Percentiles rank a stretch among this genome's conserved stretches.
phyloP scores from a whole-genome alignment of 306 rosid species.

The Trifolium subterraneum region DNA sequence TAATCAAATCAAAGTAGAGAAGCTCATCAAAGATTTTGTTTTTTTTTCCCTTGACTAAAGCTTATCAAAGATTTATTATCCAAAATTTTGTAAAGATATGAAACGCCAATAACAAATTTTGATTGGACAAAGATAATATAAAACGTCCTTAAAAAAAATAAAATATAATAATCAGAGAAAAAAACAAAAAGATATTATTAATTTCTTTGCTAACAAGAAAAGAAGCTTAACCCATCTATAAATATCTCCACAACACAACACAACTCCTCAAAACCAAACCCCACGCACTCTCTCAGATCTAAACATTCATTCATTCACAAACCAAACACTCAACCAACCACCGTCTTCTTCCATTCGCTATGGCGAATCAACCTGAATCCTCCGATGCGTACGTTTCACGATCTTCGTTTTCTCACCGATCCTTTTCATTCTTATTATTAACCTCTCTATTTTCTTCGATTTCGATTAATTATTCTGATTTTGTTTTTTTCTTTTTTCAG shows the following conservation, averaged over 20 bases:
- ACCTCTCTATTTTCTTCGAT: background rate
- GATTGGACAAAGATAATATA: background rate
- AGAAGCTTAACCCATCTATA: slow-evolving; percentile 49
- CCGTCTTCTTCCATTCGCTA: slow-evolving; percentile 30
- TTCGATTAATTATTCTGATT: background rate
- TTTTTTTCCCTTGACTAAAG: no score
- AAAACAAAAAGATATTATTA: background rate
- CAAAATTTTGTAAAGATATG: background rate
- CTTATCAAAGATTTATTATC: background rate
- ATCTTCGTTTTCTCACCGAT: slow-evolving; percentile 2
- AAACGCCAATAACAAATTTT: background rate
- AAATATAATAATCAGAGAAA: slow-evolving; percentile 22
- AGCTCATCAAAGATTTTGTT: background rate
- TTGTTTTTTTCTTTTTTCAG: slow-evolving; percentile 41
- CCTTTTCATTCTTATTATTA: background rate
- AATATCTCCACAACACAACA: slow-evolving; percentile 42
- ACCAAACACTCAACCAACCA: background rate
- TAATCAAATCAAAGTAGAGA: background rate
- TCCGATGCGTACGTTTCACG: slow-evolving; percentile 73
- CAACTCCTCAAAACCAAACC: background rate
- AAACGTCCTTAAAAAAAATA: no score
- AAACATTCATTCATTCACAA: slow-evolving; percentile 20
- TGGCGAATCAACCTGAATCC: slow-evolving; percentile 80
- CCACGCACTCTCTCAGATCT: background rate
- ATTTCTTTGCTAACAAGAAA: slow-evolving; percentile 87